A percentile compares a stretch with the other conserved stretches of the same genome.
Conservation (phyloP, 805 yeast genomes). For the Ogataea angusta region DNA sequence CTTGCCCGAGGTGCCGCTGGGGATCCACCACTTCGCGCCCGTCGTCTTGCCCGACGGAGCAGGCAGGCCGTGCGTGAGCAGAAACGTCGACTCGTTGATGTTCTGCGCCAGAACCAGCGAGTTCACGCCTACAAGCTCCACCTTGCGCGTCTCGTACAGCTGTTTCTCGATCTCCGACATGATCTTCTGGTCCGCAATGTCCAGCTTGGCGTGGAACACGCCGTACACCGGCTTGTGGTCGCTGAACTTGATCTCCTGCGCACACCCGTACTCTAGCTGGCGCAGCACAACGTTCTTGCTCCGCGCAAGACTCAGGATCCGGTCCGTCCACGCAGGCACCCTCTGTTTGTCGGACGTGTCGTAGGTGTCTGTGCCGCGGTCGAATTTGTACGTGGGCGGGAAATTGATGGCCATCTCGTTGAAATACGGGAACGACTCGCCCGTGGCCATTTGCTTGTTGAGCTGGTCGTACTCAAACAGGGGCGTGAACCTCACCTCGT, state of each 20-base stretch:
- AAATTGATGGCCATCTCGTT: conserved; percentile 77
- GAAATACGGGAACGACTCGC: conserved; percentile 78
- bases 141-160: conserved; percentile 49
- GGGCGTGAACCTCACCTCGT: conserved; percentile 6
- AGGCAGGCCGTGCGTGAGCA: conserved; percentile 52
- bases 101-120: conserved; percentile 28
- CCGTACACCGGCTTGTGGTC: conserved; percentile 93
- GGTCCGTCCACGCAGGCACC: conserved; percentile 97
- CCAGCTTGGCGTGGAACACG: conserved; percentile 57
- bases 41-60: conserved; percentile 81
- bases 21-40: conserved; percentile 82
- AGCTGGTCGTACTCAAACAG: conserved; percentile 77
- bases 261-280: conserved; percentile 60
- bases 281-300: conserved; percentile 53
- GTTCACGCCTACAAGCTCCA: conserved; percentile 39
- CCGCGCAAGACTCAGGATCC: conserved; percentile 61
- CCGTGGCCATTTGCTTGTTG: conserved; percentile 66
- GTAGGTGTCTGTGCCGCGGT: conserved; percentile 75
- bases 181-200: conserved; percentile 57
- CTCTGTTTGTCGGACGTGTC: conserved; percentile 91
- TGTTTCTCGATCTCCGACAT: conserved; percentile 50
- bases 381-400: conserved; percentile 92
- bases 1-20: conserved; percentile 48
- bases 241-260: conserved; percentile 58
- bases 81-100: conserved; percentile 15